Evolutionary conservation across 768 basidiomycete genomes (phyloP).

Genomic region (Kwoniella europaea): DNA sequence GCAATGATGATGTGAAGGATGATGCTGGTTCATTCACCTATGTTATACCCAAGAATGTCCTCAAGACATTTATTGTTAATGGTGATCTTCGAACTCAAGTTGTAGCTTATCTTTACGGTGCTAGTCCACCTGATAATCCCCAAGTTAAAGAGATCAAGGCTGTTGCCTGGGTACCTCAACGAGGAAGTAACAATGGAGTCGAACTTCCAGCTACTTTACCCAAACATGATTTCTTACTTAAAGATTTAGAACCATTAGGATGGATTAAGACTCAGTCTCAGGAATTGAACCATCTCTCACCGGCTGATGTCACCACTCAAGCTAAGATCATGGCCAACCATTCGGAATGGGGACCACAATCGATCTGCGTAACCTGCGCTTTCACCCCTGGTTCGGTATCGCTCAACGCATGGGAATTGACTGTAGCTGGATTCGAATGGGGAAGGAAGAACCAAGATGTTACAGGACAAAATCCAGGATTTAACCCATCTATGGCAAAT

Average conservation of each 20-base stretch:
- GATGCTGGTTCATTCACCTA: conserved; percentile 94
- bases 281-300: conserved; percentile 89
- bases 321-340: conserved; percentile 97
- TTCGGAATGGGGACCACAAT: conserved; percentile 89
- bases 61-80: conserved; percentile 89
- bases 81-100: conserved; percentile 96
- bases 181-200: conserved; percentile 91
- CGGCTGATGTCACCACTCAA: conserved; percentile 89
- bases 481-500: conserved; percentile 99
- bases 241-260: conserved; percentile 91
- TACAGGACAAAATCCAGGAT: conserved; percentile 69
- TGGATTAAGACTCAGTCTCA: conserved; percentile 94
- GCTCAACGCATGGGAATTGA: conserved; percentile 86
- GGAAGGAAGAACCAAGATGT: conserved; percentile 90
- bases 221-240: conserved; percentile 90
- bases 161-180: conserved; percentile 95
- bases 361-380: conserved; percentile 89
- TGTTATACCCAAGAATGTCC: conserved; percentile 94
- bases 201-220: conserved; percentile 89
- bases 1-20: conserved; percentile 98
- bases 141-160: conserved; percentile 98
- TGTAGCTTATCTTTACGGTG: conserved; percentile 90
- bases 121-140: conserved; percentile 91
- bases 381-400: conserved; percentile 99
- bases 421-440: conserved; percentile 95